These are phyloP conservation scores for Lentinus brumalis DNA, from an alignment of 768 basidiomycete genomes.

Conservation along the genomic window DNA sequence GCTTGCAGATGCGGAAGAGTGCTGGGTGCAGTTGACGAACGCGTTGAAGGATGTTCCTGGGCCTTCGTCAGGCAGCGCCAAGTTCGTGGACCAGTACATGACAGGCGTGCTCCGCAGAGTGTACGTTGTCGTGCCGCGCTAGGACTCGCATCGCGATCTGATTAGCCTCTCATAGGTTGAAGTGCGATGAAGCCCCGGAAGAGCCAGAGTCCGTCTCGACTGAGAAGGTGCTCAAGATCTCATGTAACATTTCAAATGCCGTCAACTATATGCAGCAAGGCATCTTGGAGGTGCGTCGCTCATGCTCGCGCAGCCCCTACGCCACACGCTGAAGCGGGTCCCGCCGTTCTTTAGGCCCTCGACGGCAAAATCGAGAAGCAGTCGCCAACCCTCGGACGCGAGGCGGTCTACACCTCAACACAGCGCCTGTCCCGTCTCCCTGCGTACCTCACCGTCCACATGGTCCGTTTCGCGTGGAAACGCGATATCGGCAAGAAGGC, in stretches of 20 bases:
- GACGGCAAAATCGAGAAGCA: conserved; percentile 85
- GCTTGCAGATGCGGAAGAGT: conserved; percentile 83
- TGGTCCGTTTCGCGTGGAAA: conserved; percentile 97
- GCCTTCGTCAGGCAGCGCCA: conserved; percentile 38
- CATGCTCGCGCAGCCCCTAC: conserved; percentile 5
- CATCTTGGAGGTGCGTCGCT: conserved; percentile 67
- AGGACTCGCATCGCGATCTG: neutral
- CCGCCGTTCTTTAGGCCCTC: conserved; percentile 59
- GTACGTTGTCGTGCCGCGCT: conserved; percentile 37
- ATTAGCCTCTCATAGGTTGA: conserved; percentile 50
- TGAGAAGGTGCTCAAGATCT: conserved; percentile 85
- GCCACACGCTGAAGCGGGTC: neutral
- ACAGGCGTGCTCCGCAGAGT: conserved; percentile 76
- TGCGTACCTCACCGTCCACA: conserved; percentile 83
- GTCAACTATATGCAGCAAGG: conserved; percentile 92
- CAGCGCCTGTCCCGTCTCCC: conserved; percentile 86
- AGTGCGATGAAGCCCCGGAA: conserved; percentile 79
- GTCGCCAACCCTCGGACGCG: conserved; percentile 75
- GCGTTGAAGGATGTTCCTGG: conserved; percentile 58
- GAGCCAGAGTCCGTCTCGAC: conserved; percentile 63
- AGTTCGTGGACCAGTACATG: conserved; percentile 81
- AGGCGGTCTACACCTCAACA: conserved; percentile 79
- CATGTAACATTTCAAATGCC: conserved; percentile 84
- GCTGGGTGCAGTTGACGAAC: conserved; percentile 75
- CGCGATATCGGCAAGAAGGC: conserved; percentile 89